Percentiles rank a stretch among this genome's conserved stretches.
Conservation (phyloP, 176 grass and related monocot species). For the Triticum turgidum region DNA sequence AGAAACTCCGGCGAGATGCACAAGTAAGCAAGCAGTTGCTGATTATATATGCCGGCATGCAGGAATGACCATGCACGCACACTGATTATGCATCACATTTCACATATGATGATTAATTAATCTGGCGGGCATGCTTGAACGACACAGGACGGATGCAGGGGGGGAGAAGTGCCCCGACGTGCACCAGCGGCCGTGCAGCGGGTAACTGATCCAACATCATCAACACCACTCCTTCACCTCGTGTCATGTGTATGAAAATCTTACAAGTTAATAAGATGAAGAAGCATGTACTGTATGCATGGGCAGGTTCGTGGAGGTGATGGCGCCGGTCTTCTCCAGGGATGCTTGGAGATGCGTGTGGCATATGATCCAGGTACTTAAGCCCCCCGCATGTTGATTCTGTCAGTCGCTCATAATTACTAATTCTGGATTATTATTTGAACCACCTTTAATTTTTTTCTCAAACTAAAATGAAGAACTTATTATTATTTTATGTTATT, state of each 20-base stretch:
- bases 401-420: no score
- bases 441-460: not conserved
- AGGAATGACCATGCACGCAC: no score
- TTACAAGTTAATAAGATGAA: not conserved
- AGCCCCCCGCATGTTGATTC: no score
- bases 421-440: no score
- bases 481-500: no score
- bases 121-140: no score
- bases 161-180: not conserved
- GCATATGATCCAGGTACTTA: conserved; percentile 41
- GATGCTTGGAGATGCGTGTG: conserved; percentile 46
- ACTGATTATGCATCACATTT: no score
- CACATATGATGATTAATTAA: no score
- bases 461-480: not conserved
- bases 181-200: not conserved
- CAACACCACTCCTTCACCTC: not conserved
- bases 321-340: conserved; percentile 35
- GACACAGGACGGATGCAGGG: not conserved
- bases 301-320: conserved; percentile 41
- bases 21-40: not conserved
- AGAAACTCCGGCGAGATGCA: conserved; percentile 25
- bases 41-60: no score
- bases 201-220: not conserved
- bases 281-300: not conserved
- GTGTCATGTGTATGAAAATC: not conserved